Base-by-base conservation (phyloP, 805 yeast species). In the Metschnikowia proteae region DNA sequence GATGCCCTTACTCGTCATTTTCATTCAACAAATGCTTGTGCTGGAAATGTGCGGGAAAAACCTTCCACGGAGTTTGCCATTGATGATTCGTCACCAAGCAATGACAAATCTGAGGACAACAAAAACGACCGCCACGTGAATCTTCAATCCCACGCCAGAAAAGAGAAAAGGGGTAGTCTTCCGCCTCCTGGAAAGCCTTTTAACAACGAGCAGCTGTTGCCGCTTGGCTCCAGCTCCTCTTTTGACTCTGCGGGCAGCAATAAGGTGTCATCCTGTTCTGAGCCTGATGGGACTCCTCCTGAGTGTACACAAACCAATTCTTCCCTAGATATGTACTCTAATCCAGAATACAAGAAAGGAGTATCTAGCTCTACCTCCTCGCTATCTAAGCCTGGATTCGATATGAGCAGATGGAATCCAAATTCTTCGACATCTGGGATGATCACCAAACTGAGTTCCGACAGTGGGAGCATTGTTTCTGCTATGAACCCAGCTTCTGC, bases 1-100 rank as follows among this genome's bases (percentile, higher is more conserved):
- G 96, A 87, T 64, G 90, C 95, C 0, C 70, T 87, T 27, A 76
- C 82, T 3, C 71, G 96, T 52, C 96, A 87, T 60, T 68, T 71
- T 39, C 81, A 84, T 41, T 62, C 70, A 3, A 66, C 65, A 2
- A 66, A 69, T 48, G 77, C 74, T 0, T 73, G 76, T 30, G 27
- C 49, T 6, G 51, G 51, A 6, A 41, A 46, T 6, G 35, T 45
- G 3, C 46, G 38, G 33, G 36, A 50, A 9, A 51, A 48, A 29
- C 6, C 38, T 4, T 9, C 22, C 11, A 23, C 34, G 6, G 32
- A 40, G 22, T n/a, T 22, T 23, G 38, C 38, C 11, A 33, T 9
- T 27, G 39, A 40, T 26, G 44, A 47, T 2, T 35, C 48, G 5
- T 39, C 52, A 2, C 34, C 43, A n/a, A 31, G 35, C 8, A 41